These are phyloP conservation scores for Hypoxylon perforatum DNA, from an alignment of 495 filamentous ascomycete species.

Conservation along the genomic window DNA sequence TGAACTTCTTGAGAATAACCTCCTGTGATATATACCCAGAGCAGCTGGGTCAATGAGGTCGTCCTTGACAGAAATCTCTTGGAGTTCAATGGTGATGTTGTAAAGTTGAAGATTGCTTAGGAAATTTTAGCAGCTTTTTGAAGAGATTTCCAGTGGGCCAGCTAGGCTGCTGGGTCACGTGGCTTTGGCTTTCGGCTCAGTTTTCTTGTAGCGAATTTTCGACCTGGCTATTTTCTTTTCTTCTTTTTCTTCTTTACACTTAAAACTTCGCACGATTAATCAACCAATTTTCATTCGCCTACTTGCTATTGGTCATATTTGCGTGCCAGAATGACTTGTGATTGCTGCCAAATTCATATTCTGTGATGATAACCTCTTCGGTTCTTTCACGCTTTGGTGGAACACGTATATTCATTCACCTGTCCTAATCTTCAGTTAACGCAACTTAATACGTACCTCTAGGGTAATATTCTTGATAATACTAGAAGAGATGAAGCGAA, in stretches of 20 bases:
- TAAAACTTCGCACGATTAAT: constrained; percentile 59
- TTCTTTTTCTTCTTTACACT: constrained; percentile 53
- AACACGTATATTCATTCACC: constrained; percentile 26
- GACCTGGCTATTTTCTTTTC: constrained; percentile 14
- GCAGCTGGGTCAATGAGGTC: not conserved
- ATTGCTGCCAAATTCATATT: constrained; percentile 32
- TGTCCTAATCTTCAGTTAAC: constrained; percentile 1
- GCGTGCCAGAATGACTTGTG: constrained; percentile 56
- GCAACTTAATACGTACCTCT: not conserved
- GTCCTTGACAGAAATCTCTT: not conserved
- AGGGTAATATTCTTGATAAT: too few relatives aligned
- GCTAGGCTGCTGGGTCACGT: constrained; percentile 17
- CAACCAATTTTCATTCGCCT: constrained; percentile 59
- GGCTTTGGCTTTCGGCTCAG: not conserved
- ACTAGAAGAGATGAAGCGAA: too few relatives aligned
- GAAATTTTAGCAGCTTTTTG: constrained; percentile 23
- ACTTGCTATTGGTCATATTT: constrained; percentile 64
- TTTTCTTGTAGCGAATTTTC: constrained; percentile 3
- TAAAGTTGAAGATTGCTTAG: constrained; percentile 20
- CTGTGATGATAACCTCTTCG: constrained; percentile 30
- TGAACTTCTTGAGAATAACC: not conserved
- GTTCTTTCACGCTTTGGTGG: constrained; percentile 41
- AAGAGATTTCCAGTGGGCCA: constrained; percentile 34
- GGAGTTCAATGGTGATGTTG: not conserved
- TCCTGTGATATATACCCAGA: not conserved